Base-by-base conservation (phyloP, 345 rosid genomes). In the Geranium rotundifolium region DNA sequence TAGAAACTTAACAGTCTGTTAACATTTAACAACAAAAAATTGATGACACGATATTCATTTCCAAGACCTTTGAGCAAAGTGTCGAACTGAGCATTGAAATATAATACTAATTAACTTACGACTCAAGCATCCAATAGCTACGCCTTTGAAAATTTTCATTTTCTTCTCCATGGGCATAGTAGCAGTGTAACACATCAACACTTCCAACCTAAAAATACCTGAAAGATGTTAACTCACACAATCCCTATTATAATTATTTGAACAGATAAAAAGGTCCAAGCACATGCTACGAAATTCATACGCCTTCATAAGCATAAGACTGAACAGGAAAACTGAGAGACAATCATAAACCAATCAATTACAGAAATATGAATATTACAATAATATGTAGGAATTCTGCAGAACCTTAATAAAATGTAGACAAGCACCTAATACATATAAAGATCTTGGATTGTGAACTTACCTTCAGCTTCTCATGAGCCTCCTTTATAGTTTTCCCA, bases 111-210 rank as follows among this genome's bases (percentile, higher is more conserved):
- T 58, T 61, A 56, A 79, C 95, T 81, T 75, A 91, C 96, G 71
- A 78, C 66, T 91, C 89, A 75, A 91, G 98, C 96, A 87, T 82
- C 98, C 96, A 91, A 65, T 91, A 91, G 76, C 96, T 82, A 68
- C 98, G 98, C 65, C 98, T 85, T 77, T 91, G 98, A 69, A 91
- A 91, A 66, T 74, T 82, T 71, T 85, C 95, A 59, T 86, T 89
- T 19, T 84, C 98, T 78, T 91, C 95, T 65, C 98, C 96, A 65
- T 89, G 98, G 27, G 98, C 98, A 77, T 91, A 91, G 80, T 91
- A 91, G 79, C 98, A 91, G 64, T 91, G 98, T 65, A 91, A 72
- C 56, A 87, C 85, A 77, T 91, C 98, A 67, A 91, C 69, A 67
- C 98, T 87, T 71, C 98, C 96, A 73, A 87, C 96, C 98, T 91